phyloP scores from a whole-genome alignment of 2,329 filamentous ascomycete species.

The Fonsecaea pedrosoi region DNA sequence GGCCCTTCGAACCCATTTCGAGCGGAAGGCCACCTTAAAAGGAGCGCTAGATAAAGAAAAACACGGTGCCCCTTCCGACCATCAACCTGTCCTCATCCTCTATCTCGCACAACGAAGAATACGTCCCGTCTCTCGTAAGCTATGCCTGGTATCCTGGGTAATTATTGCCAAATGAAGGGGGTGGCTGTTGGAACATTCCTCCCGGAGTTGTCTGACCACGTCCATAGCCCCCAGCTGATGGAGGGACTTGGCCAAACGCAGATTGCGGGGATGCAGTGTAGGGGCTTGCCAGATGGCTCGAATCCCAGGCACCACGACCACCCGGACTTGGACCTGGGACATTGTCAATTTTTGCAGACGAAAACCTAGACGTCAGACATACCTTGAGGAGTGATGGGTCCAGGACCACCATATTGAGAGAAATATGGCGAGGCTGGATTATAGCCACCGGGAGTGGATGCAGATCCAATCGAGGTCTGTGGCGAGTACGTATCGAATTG shows the following conservation, averaged over 20 bases:
- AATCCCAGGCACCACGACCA: slow-evolving; percentile 57
- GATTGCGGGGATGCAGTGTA: slow-evolving; percentile 53
- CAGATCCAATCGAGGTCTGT: slow-evolving; percentile 74
- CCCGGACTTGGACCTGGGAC: slow-evolving; percentile 61
- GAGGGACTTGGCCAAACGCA: slow-evolving; percentile 67
- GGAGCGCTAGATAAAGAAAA: not conserved
- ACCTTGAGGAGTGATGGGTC: slow-evolving; percentile 55
- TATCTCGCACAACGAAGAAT: slow-evolving; percentile 6
- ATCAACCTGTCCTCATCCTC: not conserved
- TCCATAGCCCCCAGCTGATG: slow-evolving; percentile 82
- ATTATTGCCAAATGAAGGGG: slow-evolving; percentile 30
- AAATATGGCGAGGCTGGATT: slow-evolving; percentile 84
- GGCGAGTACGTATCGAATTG: slow-evolving; percentile 84
- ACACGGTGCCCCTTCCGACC: not conserved
- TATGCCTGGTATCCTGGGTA: slow-evolving; percentile 33
- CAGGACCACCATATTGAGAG: slow-evolving; percentile 85
- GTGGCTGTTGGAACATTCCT: slow-evolving; percentile 35
- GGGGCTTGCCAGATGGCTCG: slow-evolving; percentile 63
- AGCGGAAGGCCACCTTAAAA: not conserved
- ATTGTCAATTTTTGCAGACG: slow-evolving; percentile 17
- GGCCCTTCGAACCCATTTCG: not conserved
- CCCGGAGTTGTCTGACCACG: slow-evolving; percentile 62
- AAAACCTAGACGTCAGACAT: slow-evolving; percentile 50
- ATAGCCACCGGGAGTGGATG: slow-evolving; percentile 70
- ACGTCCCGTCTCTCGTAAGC: slow-evolving; percentile 11